Evolutionary conservation across 768 basidiomycete genomes (phyloP), one percentile per base, ranked within the genome.

Genomic region (Hygrocybe coccinea): DNA sequence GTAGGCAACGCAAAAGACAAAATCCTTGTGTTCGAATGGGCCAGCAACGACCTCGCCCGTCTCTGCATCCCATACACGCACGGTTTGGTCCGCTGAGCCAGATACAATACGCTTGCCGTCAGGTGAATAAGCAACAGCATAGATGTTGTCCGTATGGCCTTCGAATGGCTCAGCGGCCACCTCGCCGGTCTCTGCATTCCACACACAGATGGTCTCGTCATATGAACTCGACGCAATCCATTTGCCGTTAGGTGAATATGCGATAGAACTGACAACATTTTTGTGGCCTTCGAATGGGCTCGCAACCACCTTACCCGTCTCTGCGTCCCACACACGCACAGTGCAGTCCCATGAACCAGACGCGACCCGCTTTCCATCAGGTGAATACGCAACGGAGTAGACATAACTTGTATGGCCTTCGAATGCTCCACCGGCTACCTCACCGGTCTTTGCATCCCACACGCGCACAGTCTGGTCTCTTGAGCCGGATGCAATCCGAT

Each of bases 341-440:
- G 57, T 60, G 19, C 41, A n/a, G 45, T 62, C 61, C 9, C 37
- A 35, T 3, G 64, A 63, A n/a, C 62, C 62, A 2, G 67, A 66
- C 11, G 59, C 52, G 48, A 68, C 53, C 3, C 54, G 57, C 33
- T 59, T 55, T 3, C 65, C 66, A 56, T 68, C 60, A 1, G 64
- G 62, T 12, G 69, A 66, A 56, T 68, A 64, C 19, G 60, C 58
- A 19, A 69, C 62, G 21, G 61, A 29, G 8, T 29, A 8, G 33
- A 68, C 62, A 11, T 84, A 86, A 64, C 93, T 88, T 53, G 77
- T 78, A 67, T 95, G 91, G 0, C 91, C 91, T 45, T 80, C 72
- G 55, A 95, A 25, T 22, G 29, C 4, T 8, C 29, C 29, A 29
- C 4, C 29, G 8, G 8, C 8, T 8, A 29, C 29, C 29, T 29